Base-by-base conservation (phyloP, 208 protist species). In the Strigomonas galati region DNA sequence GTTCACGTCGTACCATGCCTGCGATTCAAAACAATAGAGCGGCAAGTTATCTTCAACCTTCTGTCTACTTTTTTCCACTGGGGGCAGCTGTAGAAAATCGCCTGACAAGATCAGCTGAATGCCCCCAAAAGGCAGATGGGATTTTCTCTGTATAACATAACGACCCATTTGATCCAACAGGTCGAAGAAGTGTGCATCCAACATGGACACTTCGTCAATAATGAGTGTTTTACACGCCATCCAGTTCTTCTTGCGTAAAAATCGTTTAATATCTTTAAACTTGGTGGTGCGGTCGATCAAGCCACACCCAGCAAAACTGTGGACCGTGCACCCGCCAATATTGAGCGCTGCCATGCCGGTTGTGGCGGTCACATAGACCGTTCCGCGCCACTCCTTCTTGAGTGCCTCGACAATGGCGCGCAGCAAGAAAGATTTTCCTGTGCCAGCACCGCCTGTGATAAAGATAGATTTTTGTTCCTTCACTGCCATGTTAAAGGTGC, bases 171-270 rank as follows among this genome's bases (percentile, higher is more conserved):
- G 30, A 44, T 98, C 92, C 0, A 97, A 65, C 14, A 86, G 35
- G 49, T 91, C 84, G 63, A 98, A 87, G 28, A 96, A 79, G 54
- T 72, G 79, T 35, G 76, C 78, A 32, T 86, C 75, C 31, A 98
- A 65, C 92, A 97, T 97, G 4, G 91, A 97, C 14, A 98, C 77
- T 73, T 98, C 94, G 65, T 98, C 94, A 43, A 98, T 84, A 35
- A 98, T 77, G 17, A 98, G 77, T 17, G 84, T 74, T 19, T 46
- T 46, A 71, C 88, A 94, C 5, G 37, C 28, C 9, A 74, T 71
- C 90, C 90, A 93, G 48, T 64, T 80, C 35, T 59, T 66, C 35
- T 68, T 64, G 7, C 71, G 65, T 9, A 37, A 9, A 37, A 12
- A 37, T 9, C 32, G 2, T 9, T 37, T 37, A 9, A 37, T 37